Conservation (phyloP, 192 early-diverging fungal species). For the Entophlyctis helioformis region DNA sequence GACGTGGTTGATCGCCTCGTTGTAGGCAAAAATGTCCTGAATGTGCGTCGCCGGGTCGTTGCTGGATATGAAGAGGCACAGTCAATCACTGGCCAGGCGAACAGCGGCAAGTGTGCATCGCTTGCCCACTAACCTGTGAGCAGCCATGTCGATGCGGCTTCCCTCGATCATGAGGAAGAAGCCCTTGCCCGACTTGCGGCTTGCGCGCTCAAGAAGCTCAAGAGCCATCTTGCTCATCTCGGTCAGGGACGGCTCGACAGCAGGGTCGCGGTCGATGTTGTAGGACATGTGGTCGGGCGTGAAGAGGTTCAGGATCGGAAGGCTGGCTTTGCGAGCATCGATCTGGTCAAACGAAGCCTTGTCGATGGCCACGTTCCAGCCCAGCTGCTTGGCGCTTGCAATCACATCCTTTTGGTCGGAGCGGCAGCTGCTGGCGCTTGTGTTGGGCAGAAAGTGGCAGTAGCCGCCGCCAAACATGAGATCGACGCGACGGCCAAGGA, state of each 20-base stretch:
- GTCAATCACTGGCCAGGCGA: no score
- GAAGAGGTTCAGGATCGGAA: slow-evolving; percentile 72
- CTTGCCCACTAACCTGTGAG: slow-evolving; percentile 54
- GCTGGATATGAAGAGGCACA: slow-evolving; percentile 18
- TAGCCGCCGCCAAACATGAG: slow-evolving; percentile 84
- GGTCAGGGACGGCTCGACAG: slow-evolving; percentile 60
- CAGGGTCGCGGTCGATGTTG: slow-evolving; percentile 68
- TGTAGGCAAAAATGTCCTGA: slow-evolving; percentile 85
- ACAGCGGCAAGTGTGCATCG: not conserved
- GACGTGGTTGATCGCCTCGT: slow-evolving; percentile 59
- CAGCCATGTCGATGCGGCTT: slow-evolving; percentile 93
- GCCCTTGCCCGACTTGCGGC: slow-evolving; percentile 43
- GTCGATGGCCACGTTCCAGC: slow-evolving; percentile 50
- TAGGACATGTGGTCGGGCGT: slow-evolving; percentile 83
- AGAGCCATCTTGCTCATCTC: slow-evolving; percentile 85
- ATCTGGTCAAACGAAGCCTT: slow-evolving; percentile 54
- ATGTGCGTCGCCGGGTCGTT: slow-evolving; percentile 91
- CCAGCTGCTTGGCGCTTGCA: slow-evolving; percentile 31
- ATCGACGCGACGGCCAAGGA: slow-evolving; percentile 70
- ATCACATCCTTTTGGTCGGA: slow-evolving; percentile 60
- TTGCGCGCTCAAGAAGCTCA: slow-evolving; percentile 42
- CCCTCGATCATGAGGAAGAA: slow-evolving; percentile 99
- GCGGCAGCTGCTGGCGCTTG: slow-evolving; percentile 57
- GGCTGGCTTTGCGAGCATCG: slow-evolving; percentile 9
- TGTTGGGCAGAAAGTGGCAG: slow-evolving; percentile 77